A percentile compares a stretch with the other conserved stretches of the same genome.
These are phyloP conservation scores for Trichosporon sp. DNA, from an alignment of 1,284 basidiomycete genomes.

Conservation along the genomic window DNA sequence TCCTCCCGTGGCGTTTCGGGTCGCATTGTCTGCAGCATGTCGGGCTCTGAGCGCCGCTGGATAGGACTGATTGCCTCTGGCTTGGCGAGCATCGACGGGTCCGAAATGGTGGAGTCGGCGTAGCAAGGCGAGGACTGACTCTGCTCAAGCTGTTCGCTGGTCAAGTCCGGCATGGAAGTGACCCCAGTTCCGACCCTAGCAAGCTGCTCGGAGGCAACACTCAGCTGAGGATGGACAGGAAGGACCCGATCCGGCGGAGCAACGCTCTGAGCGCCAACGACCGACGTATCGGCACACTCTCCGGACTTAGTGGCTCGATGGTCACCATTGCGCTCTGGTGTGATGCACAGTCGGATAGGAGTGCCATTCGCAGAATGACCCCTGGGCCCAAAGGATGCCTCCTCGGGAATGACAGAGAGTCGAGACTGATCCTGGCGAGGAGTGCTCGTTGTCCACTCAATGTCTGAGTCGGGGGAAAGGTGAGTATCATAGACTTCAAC, in stretches of 20 bases:
- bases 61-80: not conserved
- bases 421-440: not conserved
- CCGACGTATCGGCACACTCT: too few species aligned
- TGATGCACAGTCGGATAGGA: not conserved
- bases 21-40: not conserved
- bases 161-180: too few species aligned
- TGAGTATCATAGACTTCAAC: too few species aligned
- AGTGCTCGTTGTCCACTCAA: not conserved
- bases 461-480: not conserved
- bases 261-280: too few species aligned
- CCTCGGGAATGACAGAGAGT: not conserved
- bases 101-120: too few species aligned
- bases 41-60: not conserved
- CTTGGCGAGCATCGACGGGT: not conserved
- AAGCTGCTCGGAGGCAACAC: too few species aligned
- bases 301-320: too few species aligned
- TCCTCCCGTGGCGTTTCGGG: not conserved
- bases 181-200: too few species aligned
- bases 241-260: too few species aligned
- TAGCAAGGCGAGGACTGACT: too few species aligned
- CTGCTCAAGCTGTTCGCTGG: too few species aligned
- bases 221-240: too few species aligned
- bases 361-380: not conserved
- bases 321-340: not conserved
- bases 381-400: not conserved